Conservation (phyloP, 1,139 yeast genomes). For the Yamadazyma triangularis region DNA sequence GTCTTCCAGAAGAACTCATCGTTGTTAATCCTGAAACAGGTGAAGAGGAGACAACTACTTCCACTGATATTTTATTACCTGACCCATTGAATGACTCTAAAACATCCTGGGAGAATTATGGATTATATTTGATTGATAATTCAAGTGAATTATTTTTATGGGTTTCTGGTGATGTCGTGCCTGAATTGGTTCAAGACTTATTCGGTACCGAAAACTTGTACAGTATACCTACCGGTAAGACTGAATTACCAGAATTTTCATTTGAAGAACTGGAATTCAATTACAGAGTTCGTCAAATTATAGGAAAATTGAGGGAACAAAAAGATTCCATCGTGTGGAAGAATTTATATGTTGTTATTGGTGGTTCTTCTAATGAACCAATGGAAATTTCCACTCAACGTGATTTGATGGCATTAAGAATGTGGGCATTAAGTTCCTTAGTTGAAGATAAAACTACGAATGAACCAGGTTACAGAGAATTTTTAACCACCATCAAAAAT, state of each 20-base stretch:
- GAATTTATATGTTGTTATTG: constrained; percentile 80
- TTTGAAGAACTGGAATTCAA: constrained; percentile 70
- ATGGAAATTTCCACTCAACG: constrained; percentile 57
- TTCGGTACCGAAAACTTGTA: constrained; percentile 73
- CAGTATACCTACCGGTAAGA: constrained; percentile 74
- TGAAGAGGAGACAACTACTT: constrained; percentile 35
- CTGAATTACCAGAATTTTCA: constrained; percentile 71
- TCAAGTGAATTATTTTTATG: constrained; percentile 83
- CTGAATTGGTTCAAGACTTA: constrained; percentile 78
- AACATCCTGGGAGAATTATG: constrained; percentile 72
- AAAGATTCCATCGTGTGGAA: constrained; percentile 76
- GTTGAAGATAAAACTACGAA: constrained; percentile 84
- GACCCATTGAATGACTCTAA: constrained; percentile 78
- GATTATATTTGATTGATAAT: constrained; percentile 85
- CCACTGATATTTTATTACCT: constrained; percentile 69
- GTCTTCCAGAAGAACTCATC: constrained; percentile 56
- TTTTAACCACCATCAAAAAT: constrained; percentile 55
- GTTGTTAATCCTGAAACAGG: constrained; percentile 44
- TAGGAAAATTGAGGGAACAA: constrained; percentile 73
- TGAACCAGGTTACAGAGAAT: constrained; percentile 79
- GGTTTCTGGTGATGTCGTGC: constrained; percentile 94
- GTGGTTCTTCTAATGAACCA: constrained; percentile 77
- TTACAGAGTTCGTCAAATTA: constrained; percentile 73
- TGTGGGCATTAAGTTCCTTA: constrained; percentile 88
- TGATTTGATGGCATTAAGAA: constrained; percentile 78